Conservation (phyloP, 768 basidiomycete genomes). For the Trametes cingulata region DNA sequence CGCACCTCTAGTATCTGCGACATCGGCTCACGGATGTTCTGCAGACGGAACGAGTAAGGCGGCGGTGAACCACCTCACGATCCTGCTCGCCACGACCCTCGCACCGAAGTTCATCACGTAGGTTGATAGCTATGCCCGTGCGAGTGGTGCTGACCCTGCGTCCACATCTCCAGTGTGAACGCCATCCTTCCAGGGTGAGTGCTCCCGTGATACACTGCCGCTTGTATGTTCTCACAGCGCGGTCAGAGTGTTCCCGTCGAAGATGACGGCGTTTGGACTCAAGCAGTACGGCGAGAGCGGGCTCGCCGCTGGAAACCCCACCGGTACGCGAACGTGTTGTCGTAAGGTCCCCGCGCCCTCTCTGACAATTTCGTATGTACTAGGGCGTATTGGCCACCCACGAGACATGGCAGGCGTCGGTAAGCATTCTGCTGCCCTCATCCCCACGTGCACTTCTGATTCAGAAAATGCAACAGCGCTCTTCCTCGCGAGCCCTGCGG, state of each 20-base stretch:
- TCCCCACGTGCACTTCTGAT: no score
- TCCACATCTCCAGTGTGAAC: conserved; percentile 58
- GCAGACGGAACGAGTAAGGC: conserved; percentile 83
- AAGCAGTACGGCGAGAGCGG: conserved; percentile 53
- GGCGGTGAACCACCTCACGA: conserved; percentile 84
- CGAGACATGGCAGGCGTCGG: conserved; percentile 71
- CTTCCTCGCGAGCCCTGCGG: conserved; percentile 62
- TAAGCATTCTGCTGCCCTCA: conserved; percentile 21
- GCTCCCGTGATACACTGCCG: background rate
- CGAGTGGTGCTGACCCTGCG: background rate
- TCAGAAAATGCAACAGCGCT: conserved; percentile 28
- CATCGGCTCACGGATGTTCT: background rate
- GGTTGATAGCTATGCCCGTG: conserved; percentile 29
- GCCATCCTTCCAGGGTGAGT: conserved; percentile 79
- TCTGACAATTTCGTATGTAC: background rate
- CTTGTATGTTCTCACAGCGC: background rate
- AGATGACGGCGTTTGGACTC: conserved; percentile 79
- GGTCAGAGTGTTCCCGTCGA: conserved; percentile 71
- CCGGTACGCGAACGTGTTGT: conserved; percentile 47
- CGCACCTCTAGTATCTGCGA: background rate
- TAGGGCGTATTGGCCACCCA: conserved; percentile 66
- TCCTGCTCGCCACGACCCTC: conserved; percentile 67
- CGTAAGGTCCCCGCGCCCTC: background rate
- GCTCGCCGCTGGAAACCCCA: conserved; percentile 59
- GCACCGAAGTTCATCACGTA: conserved; percentile 64